Conservation (phyloP, 2,329 filamentous ascomycete species). For the Pseudogymnoascus pannorum region DNA sequence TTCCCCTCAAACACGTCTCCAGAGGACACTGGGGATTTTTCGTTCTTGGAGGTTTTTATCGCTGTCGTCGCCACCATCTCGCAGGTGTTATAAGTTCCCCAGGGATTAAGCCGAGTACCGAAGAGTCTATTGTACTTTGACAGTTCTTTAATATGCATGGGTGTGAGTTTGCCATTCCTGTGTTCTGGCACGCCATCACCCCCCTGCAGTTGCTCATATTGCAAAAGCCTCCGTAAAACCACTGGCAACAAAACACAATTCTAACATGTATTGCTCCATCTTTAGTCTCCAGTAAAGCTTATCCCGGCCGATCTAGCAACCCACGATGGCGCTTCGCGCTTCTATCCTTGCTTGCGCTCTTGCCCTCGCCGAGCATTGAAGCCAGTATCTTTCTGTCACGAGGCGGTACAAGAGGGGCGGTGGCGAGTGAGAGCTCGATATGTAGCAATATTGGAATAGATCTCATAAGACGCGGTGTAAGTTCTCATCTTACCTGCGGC, state of each 20-base stretch:
- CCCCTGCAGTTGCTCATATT: neutral
- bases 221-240: neutral
- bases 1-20: neutral
- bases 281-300: neutral
- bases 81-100: neutral
- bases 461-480: conserved; percentile 40
- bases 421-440: conserved; percentile 44
- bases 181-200: neutral
- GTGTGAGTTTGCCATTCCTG: conserved; percentile 8
- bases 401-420: conserved; percentile 33
- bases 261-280: neutral
- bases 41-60: neutral
- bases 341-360: conserved; percentile 33
- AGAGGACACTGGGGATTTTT: neutral
- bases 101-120: neutral
- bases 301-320: neutral
- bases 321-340: conserved; percentile 4
- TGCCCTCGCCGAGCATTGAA: conserved; percentile 36
- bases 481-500: conserved; percentile 9
- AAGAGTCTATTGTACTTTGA: neutral
- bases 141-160: conserved; percentile 7
- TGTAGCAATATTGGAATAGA: conserved; percentile 46
- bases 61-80: neutral
- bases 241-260: neutral
- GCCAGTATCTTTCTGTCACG: conserved; percentile 26